These are phyloP conservation scores for Gonium pectorale DNA, from an alignment of 139 green algal genomes.

Conservation along the genomic window DNA sequence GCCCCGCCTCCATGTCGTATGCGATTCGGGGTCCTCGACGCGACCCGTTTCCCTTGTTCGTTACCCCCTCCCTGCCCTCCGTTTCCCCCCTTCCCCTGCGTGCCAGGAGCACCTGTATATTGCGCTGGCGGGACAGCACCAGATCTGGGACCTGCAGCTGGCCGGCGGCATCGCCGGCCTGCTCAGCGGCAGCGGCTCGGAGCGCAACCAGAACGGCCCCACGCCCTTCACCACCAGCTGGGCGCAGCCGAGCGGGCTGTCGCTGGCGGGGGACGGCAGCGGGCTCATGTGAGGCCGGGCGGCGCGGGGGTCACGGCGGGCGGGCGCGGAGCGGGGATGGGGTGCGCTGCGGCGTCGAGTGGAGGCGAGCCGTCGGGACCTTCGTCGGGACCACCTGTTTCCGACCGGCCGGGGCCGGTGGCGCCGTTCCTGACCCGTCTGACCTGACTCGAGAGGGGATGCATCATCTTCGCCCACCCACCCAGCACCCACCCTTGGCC, in stretches of 20 bases:
- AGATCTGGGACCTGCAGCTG: constrained; percentile 79
- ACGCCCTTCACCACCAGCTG: constrained; percentile 64
- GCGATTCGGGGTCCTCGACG: no score
- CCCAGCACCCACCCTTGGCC: no score
- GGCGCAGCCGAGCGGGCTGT: constrained; percentile 82
- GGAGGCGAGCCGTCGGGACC: no score
- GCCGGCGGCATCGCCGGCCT: constrained; percentile 10
- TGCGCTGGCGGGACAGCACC: constrained; percentile 73
- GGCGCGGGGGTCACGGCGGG: background rate
- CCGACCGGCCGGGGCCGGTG: no score
- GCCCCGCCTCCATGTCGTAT: no score
- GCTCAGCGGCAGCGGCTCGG: constrained; percentile 78
- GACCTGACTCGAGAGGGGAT: no score
- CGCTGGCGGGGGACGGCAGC: constrained; percentile 49
- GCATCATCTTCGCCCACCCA: no score
- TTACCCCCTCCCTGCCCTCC: background rate
- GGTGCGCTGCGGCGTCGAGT: no score
- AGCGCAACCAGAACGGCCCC: constrained; percentile 82
- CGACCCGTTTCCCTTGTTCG: no score
- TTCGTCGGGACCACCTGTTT: no score
- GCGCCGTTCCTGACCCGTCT: no score
- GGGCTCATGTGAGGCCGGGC: constrained; percentile 28
- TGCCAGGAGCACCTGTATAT: constrained; percentile 36
- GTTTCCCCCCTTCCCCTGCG: background rate
- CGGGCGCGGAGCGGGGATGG: no score